These are phyloP conservation scores for Ogataea nitratoaversa DNA, from an alignment of 805 yeast species.

Conservation along the genomic window DNA sequence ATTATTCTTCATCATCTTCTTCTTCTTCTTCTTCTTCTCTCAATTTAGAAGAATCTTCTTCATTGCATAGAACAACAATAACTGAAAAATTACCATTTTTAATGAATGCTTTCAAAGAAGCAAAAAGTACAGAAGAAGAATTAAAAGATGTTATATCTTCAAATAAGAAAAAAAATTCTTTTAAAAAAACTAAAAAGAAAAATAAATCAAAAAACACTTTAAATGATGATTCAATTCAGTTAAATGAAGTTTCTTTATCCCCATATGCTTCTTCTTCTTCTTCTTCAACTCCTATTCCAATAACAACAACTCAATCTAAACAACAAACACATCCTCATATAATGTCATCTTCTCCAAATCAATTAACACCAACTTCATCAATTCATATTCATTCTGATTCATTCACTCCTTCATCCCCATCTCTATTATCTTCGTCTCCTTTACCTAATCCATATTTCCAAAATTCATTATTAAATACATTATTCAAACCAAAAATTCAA, in stretches of 20 bases:
- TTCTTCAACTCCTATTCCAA: neutral
- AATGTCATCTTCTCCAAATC: constrained; percentile 6
- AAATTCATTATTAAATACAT: constrained; percentile 13
- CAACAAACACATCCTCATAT: constrained; percentile 25
- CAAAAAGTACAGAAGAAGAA: constrained; percentile 54
- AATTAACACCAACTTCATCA: neutral
- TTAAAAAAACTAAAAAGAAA: constrained; percentile 2
- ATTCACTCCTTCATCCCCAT: no score
- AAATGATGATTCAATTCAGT: no score
- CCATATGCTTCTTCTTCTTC: no score
- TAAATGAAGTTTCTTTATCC: no score
- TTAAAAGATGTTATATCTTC: constrained; percentile 21
- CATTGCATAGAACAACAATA: constrained; percentile 49
- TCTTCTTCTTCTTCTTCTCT: no score
- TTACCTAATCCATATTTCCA: constrained; percentile 14
- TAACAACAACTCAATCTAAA: neutral
- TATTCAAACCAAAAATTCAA: constrained; percentile 22
- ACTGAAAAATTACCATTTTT: constrained; percentile 63
- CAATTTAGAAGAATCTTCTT: constrained; percentile 27
- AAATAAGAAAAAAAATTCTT: no score
- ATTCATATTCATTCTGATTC: constrained; percentile 24
- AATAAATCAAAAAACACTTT: neutral
- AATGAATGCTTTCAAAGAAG: constrained; percentile 63
- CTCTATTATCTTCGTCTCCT: constrained; percentile 2
- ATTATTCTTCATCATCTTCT: no score